These are phyloP conservation scores for Coemansia sp. DNA, from an alignment of 192 early-diverging fungal species.

Conservation along the genomic window DNA sequence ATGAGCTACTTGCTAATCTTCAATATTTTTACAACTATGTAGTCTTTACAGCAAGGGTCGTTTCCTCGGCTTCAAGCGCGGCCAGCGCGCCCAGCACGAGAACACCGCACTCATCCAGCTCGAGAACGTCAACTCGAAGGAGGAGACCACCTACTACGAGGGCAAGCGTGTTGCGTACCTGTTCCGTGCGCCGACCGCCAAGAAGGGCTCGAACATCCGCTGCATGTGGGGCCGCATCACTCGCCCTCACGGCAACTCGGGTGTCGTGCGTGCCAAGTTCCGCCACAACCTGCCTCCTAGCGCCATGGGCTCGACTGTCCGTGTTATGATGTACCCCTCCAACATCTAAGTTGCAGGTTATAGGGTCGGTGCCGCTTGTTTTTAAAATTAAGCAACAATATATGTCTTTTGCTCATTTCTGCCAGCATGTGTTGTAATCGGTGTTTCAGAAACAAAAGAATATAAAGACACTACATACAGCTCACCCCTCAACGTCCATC, in stretches of 20 bases:
- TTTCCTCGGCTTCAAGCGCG: conserved; percentile 92
- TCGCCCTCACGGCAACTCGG: conserved; percentile 92
- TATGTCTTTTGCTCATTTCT: not conserved
- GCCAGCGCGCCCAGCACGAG: conserved; percentile 88
- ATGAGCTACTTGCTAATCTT: not conserved
- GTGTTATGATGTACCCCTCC: conserved; percentile 98
- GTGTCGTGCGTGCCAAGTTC: conserved; percentile 97
- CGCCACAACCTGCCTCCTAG: conserved; percentile 94
- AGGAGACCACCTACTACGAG: conserved; percentile 94
- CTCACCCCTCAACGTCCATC: conserved; percentile 19
- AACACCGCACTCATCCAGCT: conserved; percentile 90
- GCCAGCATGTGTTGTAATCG: not conserved
- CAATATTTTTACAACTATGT: conserved; percentile 9
- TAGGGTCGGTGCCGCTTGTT: not conserved
- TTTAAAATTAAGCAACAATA: conserved; percentile 11
- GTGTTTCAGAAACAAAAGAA: not conserved
- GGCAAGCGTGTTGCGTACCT: conserved; percentile 98
- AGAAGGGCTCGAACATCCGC: conserved; percentile 91
- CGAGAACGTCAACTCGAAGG: conserved; percentile 86
- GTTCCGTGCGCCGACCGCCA: conserved; percentile 86
- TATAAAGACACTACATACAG: not conserved
- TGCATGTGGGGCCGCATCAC: conserved; percentile 98
- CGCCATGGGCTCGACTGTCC: conserved; percentile 87
- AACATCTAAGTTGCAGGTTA: conserved; percentile 55
- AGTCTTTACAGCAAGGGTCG: conserved; percentile 99